Evolutionary conservation across 768 basidiomycete genomes (phyloP).

Genomic region (Astraeus odoratus): DNA sequence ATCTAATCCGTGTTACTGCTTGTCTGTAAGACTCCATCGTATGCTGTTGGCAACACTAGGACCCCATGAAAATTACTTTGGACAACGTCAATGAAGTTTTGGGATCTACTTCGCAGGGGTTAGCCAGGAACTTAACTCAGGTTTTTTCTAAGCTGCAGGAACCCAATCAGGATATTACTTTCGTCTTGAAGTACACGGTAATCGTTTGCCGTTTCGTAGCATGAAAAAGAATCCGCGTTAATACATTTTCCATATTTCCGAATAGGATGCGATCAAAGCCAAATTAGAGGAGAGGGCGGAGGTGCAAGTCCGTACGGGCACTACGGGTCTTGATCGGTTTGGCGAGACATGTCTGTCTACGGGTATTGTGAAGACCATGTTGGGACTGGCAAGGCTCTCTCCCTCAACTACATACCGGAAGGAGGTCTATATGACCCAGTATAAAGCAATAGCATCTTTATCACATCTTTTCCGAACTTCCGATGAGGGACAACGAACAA

Average conservation of each 20-base stretch:
- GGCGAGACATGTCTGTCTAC: slow-evolving; percentile 16
- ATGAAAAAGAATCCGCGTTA: no score
- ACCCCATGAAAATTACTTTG: slow-evolving; percentile 10
- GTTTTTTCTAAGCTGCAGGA: slow-evolving; percentile 20
- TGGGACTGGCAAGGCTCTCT: slow-evolving; percentile 15
- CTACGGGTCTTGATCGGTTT: slow-evolving; percentile 10
- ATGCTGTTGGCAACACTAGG: background rate
- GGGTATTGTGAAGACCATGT: slow-evolving; percentile 23
- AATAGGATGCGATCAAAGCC: slow-evolving; percentile 12
- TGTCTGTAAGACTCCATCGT: background rate
- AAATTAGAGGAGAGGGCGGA: background rate
- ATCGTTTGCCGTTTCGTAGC: background rate
- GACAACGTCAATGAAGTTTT: slow-evolving; percentile 14
- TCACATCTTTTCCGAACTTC: slow-evolving; percentile 16
- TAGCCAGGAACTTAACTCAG: slow-evolving; percentile 11
- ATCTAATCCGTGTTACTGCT: background rate
- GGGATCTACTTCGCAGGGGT: slow-evolving; percentile 2
- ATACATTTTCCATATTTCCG: background rate
- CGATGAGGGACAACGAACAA: slow-evolving; percentile 13
- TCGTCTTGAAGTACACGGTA: slow-evolving; percentile 15
- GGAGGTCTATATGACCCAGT: slow-evolving; percentile 13
- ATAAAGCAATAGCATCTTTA: slow-evolving; percentile 19
- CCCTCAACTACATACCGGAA: slow-evolving; percentile 6
- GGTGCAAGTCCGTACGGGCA: no score
- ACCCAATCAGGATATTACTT: slow-evolving; percentile 15